Conservation (phyloP, 2,329 filamentous ascomycete genomes). For the Aspergillus sp. region DNA sequence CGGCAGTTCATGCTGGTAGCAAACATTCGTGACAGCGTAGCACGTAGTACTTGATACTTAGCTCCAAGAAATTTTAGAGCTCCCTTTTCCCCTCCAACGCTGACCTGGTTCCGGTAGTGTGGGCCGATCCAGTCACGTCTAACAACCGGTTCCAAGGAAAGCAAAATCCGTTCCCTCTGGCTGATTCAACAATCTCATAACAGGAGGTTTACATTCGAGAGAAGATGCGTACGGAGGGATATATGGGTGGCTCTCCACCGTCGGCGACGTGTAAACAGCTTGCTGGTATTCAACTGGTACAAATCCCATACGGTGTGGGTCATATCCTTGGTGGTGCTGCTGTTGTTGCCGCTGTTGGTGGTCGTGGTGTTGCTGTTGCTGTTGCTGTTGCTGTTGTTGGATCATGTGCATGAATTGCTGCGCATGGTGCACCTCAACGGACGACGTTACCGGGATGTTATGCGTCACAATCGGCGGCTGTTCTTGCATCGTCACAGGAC, state of each 20-base stretch:
- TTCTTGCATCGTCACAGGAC: constrained; percentile 31
- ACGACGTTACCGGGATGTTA: constrained; percentile 29
- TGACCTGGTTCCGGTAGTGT: neutral
- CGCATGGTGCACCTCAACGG: constrained; percentile 28
- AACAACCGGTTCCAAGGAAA: constrained; percentile 39
- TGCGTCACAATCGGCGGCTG: constrained; percentile 31
- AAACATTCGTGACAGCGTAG: constrained; percentile 7
- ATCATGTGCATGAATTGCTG: constrained; percentile 36
- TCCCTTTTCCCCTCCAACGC: neutral
- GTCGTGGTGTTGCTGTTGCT: constrained; percentile 22
- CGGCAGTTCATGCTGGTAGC: constrained; percentile 1
- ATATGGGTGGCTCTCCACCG: constrained; percentile 30
- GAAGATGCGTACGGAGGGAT: constrained; percentile 35
- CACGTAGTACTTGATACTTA: neutral
- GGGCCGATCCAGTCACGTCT: neutral
- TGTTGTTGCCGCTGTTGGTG: neutral
- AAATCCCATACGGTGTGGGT: constrained; percentile 31
- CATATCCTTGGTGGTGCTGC: constrained; percentile 32
- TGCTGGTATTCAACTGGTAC: constrained; percentile 31
- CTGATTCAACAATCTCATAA: constrained; percentile 35
- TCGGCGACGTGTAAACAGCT: constrained; percentile 29
- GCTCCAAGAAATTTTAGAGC: neutral
- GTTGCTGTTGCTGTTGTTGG: constrained; percentile 21
- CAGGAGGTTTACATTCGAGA: constrained; percentile 34
- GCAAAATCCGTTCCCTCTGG: constrained; percentile 42